These are phyloP conservation scores for Halophytophthora batemanensis DNA, from an alignment of 352 stramenopile genomes.

Conservation along the genomic window DNA sequence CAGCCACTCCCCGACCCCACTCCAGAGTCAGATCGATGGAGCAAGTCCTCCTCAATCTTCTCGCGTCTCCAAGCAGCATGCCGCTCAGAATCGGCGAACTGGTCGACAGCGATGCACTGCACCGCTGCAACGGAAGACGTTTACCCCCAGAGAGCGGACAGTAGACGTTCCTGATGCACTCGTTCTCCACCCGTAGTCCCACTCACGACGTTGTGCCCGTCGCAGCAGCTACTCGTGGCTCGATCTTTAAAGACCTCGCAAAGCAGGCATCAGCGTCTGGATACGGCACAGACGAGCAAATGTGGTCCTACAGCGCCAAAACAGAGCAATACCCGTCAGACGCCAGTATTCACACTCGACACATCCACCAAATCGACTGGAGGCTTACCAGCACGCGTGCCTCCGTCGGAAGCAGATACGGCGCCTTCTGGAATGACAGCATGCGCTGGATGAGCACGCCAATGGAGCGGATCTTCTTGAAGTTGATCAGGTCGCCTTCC, in stretches of 20 bases:
- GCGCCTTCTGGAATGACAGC: conserved; percentile 65
- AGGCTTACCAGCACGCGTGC: conserved; percentile 74
- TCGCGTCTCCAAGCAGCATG: neutral
- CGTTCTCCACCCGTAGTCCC: too few species aligned
- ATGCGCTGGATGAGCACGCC: conserved; percentile 54
- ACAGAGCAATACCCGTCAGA: neutral
- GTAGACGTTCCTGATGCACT: too few species aligned
- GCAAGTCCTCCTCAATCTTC: neutral
- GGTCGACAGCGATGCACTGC: too few species aligned
- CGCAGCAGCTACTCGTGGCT: conserved; percentile 61
- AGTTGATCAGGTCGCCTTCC: conserved; percentile 80
- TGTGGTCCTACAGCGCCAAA: conserved; percentile 49
- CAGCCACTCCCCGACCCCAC: neutral
- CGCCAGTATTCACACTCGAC: neutral
- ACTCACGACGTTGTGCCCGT: conserved; percentile 3
- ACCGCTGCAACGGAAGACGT: too few species aligned
- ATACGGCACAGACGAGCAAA: conserved; percentile 68
- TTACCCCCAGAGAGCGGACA: too few species aligned
- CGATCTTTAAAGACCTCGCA: conserved; percentile 72
- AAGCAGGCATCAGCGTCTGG: conserved; percentile 74
- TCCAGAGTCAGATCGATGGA: neutral
- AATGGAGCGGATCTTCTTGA: conserved; percentile 86
- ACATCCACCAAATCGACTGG: neutral
- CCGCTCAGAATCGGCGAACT: neutral
- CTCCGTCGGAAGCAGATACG: conserved; percentile 75